Conservation (phyloP, 2,329 filamentous ascomycete genomes). For the Venturia aucupariae region DNA sequence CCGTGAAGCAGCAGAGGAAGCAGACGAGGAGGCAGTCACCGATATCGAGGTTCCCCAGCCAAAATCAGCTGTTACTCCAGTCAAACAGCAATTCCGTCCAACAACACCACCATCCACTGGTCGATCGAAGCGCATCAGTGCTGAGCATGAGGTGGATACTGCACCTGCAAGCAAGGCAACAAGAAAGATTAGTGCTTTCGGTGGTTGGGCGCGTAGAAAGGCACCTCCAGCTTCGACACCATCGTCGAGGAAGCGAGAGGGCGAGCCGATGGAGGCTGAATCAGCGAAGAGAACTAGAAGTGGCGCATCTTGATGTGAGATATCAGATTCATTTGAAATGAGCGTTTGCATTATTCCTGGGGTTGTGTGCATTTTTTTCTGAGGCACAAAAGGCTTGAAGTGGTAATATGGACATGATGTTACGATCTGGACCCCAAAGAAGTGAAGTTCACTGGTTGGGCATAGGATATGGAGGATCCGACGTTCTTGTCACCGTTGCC, state of each 20-base stretch:
- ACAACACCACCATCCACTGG: neutral
- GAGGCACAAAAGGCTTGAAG: neutral
- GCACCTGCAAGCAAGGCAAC: constrained; percentile 16
- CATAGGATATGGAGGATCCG: neutral
- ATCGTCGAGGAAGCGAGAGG: constrained; percentile 34
- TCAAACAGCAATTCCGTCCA: constrained; percentile 29
- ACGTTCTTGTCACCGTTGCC: neutral
- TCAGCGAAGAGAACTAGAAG: constrained; percentile 16
- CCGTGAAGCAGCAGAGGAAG: constrained; percentile 35
- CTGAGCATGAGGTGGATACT: constrained; percentile 1
- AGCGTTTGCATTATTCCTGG: neutral
- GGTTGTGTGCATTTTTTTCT: neutral
- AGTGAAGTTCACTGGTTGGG: neutral
- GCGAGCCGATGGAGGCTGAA: constrained; percentile 25
- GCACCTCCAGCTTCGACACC: constrained; percentile 24
- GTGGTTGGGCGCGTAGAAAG: constrained; percentile 61
- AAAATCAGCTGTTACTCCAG: constrained; percentile 21
- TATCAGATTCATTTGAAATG: neutral
- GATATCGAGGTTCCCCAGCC: constrained; percentile 35
- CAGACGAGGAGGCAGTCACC: constrained; percentile 49
- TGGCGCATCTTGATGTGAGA: constrained; percentile 4
- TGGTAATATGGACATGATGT: neutral
- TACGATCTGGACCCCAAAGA: neutral
- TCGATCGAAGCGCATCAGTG: neutral
- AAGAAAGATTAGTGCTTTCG: constrained; percentile 49